These are phyloP conservation scores for Pecoramyces ruminantium DNA, from an alignment of 192 early-diverging fungal species.

Conservation along the genomic window DNA sequence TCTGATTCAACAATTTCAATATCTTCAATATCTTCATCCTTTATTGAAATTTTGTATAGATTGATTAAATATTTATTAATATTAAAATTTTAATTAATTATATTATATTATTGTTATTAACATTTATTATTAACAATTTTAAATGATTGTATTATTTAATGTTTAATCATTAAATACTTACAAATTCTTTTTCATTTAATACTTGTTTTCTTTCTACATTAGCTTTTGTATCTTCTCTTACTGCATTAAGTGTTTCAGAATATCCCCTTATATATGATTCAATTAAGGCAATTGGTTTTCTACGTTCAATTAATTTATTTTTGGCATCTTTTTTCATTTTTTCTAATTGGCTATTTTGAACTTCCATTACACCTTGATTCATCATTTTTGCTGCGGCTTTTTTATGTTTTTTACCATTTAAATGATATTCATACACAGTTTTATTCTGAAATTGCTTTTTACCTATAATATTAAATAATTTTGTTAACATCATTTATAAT, in stretches of 20 bases:
- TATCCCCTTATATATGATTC: slow-evolving; percentile 47
- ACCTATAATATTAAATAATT: slow-evolving; percentile 13
- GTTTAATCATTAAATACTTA: too few relatives aligned
- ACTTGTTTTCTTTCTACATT: slow-evolving; percentile 85
- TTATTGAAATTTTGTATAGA: neutral
- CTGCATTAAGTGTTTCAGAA: slow-evolving; percentile 8
- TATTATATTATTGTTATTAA: too few relatives aligned
- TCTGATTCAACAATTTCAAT: slow-evolving; percentile 31
- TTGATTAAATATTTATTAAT: neutral
- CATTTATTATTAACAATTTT: too few relatives aligned
- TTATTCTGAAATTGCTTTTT: slow-evolving; percentile 68
- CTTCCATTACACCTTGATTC: neutral
- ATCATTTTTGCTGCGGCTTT: slow-evolving; percentile 48
- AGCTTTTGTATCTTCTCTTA: slow-evolving; percentile 61
- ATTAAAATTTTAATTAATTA: too few relatives aligned
- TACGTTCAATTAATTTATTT: slow-evolving; percentile 6
- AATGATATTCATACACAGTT: slow-evolving; percentile 67
- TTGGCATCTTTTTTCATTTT: neutral
- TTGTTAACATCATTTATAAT: neutral
- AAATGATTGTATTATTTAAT: too few relatives aligned
- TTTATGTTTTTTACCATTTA: slow-evolving; percentile 79
- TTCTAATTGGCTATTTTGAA: neutral
- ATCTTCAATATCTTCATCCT: slow-evolving; percentile 10
- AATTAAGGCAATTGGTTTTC: slow-evolving; percentile 27
- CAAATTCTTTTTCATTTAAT: slow-evolving; percentile 69